A percentile compares a stretch with the other conserved stretches of the same genome.
Conservation (phyloP, 2,329 filamentous ascomycete species). For the Cladosporium sp. region DNA sequence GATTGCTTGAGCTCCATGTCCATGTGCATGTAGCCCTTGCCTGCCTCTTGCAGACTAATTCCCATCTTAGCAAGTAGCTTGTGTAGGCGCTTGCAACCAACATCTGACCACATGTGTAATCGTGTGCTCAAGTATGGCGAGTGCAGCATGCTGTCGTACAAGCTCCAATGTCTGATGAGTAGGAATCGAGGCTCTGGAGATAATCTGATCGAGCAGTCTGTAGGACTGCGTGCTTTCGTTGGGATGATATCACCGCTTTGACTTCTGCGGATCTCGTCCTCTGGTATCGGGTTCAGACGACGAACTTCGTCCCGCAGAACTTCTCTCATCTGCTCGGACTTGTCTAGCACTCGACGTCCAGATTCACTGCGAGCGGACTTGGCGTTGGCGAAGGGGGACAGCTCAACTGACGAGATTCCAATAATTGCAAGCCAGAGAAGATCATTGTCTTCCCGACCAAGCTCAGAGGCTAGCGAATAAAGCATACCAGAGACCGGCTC, state of each 20-base stretch:
- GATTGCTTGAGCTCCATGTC: conserved; percentile 94
- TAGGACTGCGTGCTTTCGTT: conserved; percentile 82
- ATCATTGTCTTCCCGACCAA: conserved; percentile 95
- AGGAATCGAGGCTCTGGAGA: conserved; percentile 93
- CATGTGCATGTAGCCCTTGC: conserved; percentile 97
- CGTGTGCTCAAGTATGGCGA: conserved; percentile 91
- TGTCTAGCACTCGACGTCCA: conserved; percentile 56
- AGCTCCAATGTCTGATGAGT: conserved; percentile 90
- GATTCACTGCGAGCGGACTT: conserved; percentile 60
- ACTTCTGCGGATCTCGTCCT: conserved; percentile 52
- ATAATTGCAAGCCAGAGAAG: conserved; percentile 93
- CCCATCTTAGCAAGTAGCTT: conserved; percentile 98
- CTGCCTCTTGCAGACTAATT: conserved; percentile 87
- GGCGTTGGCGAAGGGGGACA: conserved; percentile 53
- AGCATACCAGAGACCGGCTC: conserved; percentile 93
- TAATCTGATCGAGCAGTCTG: conserved; percentile 86
- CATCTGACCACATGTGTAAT: conserved; percentile 91
- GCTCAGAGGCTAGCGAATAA: conserved; percentile 90
- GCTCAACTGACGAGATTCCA: conserved; percentile 88
- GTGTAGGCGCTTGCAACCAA: conserved; percentile 81
- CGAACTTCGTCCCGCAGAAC: conserved; percentile 90
- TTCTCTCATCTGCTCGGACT: conserved; percentile 80
- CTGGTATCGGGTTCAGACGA: conserved; percentile 79
- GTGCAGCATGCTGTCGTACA: conserved; percentile 98
- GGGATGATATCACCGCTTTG: conserved; percentile 79